Percentiles rank a stretch among this genome's conserved stretches.
phyloP scores from a whole-genome alignment of 1,284 basidiomycete species.

The Papiliotrema laurentii region DNA sequence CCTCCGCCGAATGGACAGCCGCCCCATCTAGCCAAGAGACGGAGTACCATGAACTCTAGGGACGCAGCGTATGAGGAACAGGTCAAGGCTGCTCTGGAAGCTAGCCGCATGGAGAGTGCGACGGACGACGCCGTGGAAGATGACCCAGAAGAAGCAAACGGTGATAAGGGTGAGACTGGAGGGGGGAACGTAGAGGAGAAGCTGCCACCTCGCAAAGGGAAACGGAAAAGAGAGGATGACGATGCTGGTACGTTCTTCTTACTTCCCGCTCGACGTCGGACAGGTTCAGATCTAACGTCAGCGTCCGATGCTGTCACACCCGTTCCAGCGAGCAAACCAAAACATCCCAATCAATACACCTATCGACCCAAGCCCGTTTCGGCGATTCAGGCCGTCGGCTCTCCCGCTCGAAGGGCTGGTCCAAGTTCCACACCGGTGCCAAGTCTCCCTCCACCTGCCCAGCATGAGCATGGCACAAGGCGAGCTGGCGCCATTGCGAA shows the following conservation, averaged over 20 bases:
- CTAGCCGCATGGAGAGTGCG: slow-evolving; percentile 30
- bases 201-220: slow-evolving; percentile 29
- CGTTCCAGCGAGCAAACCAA: slow-evolving; percentile 30
- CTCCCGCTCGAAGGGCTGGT: slow-evolving; percentile 16
- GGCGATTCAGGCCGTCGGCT: slow-evolving; percentile 13
- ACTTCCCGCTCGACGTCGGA: no score
- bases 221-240: slow-evolving; percentile 41
- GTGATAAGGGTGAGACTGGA: slow-evolving; percentile 3
- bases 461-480: slow-evolving; percentile 43
- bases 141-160: slow-evolving; percentile 1
- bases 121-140: slow-evolving; percentile 20
- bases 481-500: slow-evolving; percentile 43
- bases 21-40: slow-evolving; percentile 59
- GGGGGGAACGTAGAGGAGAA: slow-evolving; percentile 7
- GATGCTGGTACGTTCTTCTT: slow-evolving; percentile 30
- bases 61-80: slow-evolving; percentile 92
- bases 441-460: slow-evolving; percentile 21
- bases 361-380: slow-evolving; percentile 51
- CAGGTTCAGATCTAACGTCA: slow-evolving; percentile 2
- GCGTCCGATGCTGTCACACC: background rate
- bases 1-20: slow-evolving; percentile 13
- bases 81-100: slow-evolving; percentile 55
- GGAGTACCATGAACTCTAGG: slow-evolving; percentile 95
- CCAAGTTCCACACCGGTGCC: slow-evolving; percentile 23
- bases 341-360: slow-evolving; percentile 59